A percentile compares a stretch with the other conserved stretches of the same genome.
Evolutionary conservation across 495 filamentous ascomycete species (phyloP).

Genomic region (Tricharina praecox): DNA sequence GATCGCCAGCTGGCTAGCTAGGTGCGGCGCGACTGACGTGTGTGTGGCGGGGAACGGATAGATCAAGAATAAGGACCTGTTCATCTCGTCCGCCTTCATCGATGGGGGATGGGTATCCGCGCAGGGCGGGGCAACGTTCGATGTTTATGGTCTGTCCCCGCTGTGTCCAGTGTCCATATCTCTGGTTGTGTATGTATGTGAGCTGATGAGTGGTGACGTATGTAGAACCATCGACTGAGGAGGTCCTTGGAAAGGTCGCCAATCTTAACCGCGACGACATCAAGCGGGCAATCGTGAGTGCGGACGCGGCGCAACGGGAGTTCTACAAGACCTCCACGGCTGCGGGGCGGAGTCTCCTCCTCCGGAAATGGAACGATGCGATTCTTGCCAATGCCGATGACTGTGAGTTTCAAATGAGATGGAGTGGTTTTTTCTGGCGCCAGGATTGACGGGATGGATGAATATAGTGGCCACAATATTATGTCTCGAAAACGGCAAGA

Average conservation of each 20-base stretch:
- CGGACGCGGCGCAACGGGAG: constrained; percentile 9
- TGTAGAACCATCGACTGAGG: constrained; percentile 9
- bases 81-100: constrained; percentile 10
- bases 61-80: constrained; percentile 10
- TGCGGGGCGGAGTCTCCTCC: constrained; percentile 12
- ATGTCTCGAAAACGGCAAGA: constrained; percentile 62
- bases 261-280: constrained; percentile 16
- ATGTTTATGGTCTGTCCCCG: constrained; percentile 11
- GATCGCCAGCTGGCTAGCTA: no score
- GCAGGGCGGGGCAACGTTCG: constrained; percentile 8
- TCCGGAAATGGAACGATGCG: constrained; percentile 34
- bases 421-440: background rate
- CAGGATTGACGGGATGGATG: background rate
- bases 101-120: constrained; percentile 12
- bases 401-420: constrained; percentile 22
- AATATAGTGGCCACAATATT: constrained; percentile 27
- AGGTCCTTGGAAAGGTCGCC: constrained; percentile 10
- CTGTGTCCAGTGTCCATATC: background rate
- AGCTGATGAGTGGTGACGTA: constrained; percentile 2
- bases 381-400: constrained; percentile 35
- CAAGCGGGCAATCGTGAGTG: constrained; percentile 22
- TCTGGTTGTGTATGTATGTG: no score
- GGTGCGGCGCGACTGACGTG: background rate
- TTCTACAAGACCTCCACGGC: background rate
- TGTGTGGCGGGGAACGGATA: background rate